Evolutionary conservation across 2,329 filamentous ascomycete species (phyloP).

Genomic region (Hymenotorrendiella dingleyae): DNA sequence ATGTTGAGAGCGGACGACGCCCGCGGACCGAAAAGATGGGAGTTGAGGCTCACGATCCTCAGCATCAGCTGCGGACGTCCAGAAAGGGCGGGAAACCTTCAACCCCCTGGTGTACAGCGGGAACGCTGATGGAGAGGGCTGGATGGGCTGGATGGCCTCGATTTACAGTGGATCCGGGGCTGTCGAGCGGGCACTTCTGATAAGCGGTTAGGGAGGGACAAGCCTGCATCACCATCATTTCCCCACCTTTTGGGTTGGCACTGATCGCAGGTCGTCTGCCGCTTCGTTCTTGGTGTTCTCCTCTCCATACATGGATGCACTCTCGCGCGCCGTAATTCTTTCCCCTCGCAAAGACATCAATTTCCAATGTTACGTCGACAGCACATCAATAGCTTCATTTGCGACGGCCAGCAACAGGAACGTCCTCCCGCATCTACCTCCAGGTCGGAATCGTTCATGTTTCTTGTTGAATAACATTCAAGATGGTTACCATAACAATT

Average conservation of each 20-base stretch:
- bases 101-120: neutral
- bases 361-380: constrained; percentile 10
- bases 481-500: constrained; percentile 54
- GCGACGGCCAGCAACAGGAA: constrained; percentile 3
- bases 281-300: constrained; percentile 7
- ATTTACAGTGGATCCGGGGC: neutral
- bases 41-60: constrained; percentile 4
- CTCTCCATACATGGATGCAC: constrained; percentile 5
- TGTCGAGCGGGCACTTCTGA: too few species aligned
- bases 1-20: neutral
- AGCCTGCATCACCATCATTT: constrained; percentile 1
- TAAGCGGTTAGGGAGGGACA: too few species aligned
- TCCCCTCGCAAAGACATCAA: neutral
- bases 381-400: constrained; percentile 8
- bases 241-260: neutral
- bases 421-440: neutral
- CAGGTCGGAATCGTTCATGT: constrained; percentile 14
- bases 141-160: neutral
- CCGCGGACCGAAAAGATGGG: neutral
- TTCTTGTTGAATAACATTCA: constrained; percentile 16
- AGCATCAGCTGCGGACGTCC: neutral
- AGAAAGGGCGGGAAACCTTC: neutral
- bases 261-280: neutral
- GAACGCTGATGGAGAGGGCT: neutral
- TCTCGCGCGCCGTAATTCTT: constrained; percentile 1